phyloP scores from a whole-genome alignment of 1,139 yeast species.

The Candida labiduridarum region DNA sequence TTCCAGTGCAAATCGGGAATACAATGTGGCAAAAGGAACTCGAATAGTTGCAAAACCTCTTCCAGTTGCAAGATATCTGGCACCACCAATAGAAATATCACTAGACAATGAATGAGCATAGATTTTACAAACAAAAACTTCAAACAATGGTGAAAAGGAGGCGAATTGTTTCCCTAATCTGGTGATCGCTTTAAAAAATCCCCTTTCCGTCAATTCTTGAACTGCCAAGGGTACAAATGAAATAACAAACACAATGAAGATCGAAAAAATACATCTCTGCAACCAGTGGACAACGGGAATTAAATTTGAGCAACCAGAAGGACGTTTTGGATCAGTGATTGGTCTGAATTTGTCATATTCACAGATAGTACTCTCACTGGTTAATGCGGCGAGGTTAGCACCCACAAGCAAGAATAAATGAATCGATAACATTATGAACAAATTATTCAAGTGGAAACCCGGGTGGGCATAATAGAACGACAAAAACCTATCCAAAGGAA shows the following conservation, averaged over 20 bases:
- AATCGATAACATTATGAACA: conserved; percentile 51
- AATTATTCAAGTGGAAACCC: conserved; percentile 57
- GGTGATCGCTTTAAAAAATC: conserved; percentile 46
- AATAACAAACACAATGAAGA: conserved; percentile 50
- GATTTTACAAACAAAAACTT: conserved; percentile 54
- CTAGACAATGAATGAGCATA: conserved; percentile 52
- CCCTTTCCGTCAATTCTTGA: conserved; percentile 55
- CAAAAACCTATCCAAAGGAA: conserved; percentile 53
- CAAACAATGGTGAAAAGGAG: conserved; percentile 55
- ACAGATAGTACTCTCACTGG: conserved; percentile 48
- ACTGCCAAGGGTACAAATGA: conserved; percentile 53
- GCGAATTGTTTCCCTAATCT: conserved; percentile 50
- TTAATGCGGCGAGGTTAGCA: conserved; percentile 49
- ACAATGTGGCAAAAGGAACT: conserved; percentile 44
- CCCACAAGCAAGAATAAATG: conserved; percentile 49
- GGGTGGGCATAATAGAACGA: conserved; percentile 60
- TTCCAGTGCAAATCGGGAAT: conserved; percentile 49
- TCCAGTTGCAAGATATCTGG: conserved; percentile 57
- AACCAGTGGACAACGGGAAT: conserved; percentile 56
- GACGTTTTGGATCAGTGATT: conserved; percentile 48
- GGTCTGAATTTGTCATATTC: conserved; percentile 48
- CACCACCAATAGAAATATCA: conserved; percentile 55
- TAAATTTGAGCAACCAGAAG: conserved; percentile 49
- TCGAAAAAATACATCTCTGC: conserved; percentile 50
- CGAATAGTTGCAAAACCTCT: conserved; percentile 56